Conservation (phyloP, 306 rosid species). For the Prunus fruticosa region DNA sequence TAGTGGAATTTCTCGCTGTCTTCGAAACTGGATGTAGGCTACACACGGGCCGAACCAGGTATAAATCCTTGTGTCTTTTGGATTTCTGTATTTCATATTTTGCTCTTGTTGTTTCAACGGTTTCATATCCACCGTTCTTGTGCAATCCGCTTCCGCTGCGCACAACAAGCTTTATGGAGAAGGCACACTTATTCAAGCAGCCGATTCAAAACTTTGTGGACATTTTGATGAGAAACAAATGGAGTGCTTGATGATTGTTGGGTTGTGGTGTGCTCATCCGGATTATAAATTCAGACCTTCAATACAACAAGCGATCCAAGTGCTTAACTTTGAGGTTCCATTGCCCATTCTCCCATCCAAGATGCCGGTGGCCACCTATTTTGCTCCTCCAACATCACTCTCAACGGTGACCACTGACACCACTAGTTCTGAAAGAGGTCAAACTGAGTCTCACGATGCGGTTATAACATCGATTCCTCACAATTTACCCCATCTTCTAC, state of each 20-base stretch:
- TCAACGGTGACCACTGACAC: neutral
- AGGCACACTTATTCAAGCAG: neutral
- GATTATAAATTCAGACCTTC: neutral
- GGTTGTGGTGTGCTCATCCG: slow-evolving; percentile 10
- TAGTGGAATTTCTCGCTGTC: no score
- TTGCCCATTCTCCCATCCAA: slow-evolving; percentile 4
- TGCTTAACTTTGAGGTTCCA: slow-evolving; percentile 5
- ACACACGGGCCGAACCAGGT: no score
- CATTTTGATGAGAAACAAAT: neutral
- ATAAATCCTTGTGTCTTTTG: no score
- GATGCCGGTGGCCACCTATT: neutral
- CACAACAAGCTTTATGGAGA: neutral
- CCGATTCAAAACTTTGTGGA: neutral
- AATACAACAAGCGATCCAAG: neutral
- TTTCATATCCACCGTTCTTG: no score
- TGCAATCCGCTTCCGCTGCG: no score
- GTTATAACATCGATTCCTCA: neutral
- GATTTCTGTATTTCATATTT: no score
- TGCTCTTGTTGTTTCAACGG: no score
- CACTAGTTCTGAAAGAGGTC: neutral
- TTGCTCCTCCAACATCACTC: neutral
- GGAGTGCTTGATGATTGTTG: slow-evolving; percentile 4
- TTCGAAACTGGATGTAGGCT: no score
- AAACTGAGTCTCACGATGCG: neutral
- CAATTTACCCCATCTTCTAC: neutral